Evolutionary conservation across 2,329 filamentous ascomycete species (phyloP).

Genomic region (Aurifilum marmelostoma): DNA sequence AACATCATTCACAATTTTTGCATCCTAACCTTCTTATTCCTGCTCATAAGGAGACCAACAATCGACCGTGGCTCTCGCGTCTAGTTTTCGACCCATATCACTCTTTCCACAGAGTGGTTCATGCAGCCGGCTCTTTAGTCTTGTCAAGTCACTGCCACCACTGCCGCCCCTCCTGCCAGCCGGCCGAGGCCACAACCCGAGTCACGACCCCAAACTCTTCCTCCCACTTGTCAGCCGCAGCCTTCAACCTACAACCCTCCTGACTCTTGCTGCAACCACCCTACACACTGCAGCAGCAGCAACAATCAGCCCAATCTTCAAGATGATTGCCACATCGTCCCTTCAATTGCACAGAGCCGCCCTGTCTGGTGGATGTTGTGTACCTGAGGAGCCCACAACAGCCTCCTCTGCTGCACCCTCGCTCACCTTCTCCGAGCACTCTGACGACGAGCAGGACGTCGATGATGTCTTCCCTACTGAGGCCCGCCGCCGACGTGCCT

Average conservation of each 20-base stretch:
- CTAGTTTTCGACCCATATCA: slow-evolving; percentile 10
- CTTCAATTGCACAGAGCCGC: slow-evolving; percentile 41
- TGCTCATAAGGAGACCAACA: neutral
- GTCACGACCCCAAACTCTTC: slow-evolving; percentile 17
- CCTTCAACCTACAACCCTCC: neutral
- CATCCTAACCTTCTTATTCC: neutral
- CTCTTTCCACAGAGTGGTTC: slow-evolving; percentile 7
- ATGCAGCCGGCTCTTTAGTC: slow-evolving; percentile 17
- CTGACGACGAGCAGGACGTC: slow-evolving; percentile 57
- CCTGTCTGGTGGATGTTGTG: slow-evolving; percentile 31
- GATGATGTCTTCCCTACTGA: slow-evolving; percentile 52
- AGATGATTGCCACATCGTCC: slow-evolving; percentile 41
- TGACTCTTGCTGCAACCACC: neutral
- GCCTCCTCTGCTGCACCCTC: slow-evolving; percentile 61
- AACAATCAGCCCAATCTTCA: slow-evolving; percentile 40
- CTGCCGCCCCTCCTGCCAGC: slow-evolving; percentile 16
- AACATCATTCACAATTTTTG: neutral
- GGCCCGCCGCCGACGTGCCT: slow-evolving; percentile 64
- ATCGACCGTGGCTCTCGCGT: slow-evolving; percentile 24
- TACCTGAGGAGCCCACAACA: slow-evolving; percentile 46
- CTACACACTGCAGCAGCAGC: neutral
- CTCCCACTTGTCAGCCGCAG: neutral
- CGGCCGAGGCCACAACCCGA: slow-evolving; percentile 21
- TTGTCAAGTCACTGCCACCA: slow-evolving; percentile 16
- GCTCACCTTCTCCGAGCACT: slow-evolving; percentile 63